Percentiles rank a stretch among this genome's conserved stretches.
phyloP scores from a whole-genome alignment of 2,329 filamentous ascomycete species.

The Talaromyces sp. region DNA sequence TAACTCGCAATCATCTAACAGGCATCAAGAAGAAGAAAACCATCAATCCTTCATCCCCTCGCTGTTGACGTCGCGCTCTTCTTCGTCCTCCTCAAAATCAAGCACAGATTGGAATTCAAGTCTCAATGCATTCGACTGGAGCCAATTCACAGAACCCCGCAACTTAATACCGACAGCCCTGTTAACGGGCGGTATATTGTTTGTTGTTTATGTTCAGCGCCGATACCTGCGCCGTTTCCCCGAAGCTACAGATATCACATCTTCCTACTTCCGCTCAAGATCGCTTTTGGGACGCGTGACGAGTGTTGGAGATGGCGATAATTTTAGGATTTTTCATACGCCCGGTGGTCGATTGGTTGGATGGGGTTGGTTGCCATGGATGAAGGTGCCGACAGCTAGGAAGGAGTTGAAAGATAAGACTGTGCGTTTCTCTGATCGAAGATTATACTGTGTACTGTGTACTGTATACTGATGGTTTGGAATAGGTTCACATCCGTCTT shows the following conservation, averaged over 20 bases:
- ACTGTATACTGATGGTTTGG: neutral
- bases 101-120: constrained; percentile 42
- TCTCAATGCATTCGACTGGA: constrained; percentile 45
- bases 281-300: constrained; percentile 84
- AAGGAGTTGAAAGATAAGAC: constrained; percentile 73
- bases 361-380: constrained; percentile 83
- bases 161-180: constrained; percentile 40
- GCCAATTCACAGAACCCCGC: constrained; percentile 36
- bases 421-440: constrained; percentile 49
- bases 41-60: constrained; percentile 16
- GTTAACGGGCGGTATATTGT: constrained; percentile 40
- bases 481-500: constrained; percentile 75
- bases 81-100: constrained; percentile 23
- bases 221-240: constrained; percentile 80
- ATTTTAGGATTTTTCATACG: constrained; percentile 91
- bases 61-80: constrained; percentile 16
- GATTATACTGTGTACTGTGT: neutral
- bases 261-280: constrained; percentile 69
- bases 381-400: constrained; percentile 67
- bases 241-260: constrained; percentile 70
- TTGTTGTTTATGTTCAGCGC: constrained; percentile 37
- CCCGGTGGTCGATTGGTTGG: constrained; percentile 83
- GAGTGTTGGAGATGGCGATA: constrained; percentile 93
- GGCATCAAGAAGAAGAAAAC: constrained; percentile 25
- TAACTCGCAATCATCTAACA: constrained; percentile 20